Percentiles rank a stretch among this genome's conserved stretches.
Conservation (phyloP, 2,329 filamentous ascomycete species). For the Microdochium trichocladiopsis region DNA sequence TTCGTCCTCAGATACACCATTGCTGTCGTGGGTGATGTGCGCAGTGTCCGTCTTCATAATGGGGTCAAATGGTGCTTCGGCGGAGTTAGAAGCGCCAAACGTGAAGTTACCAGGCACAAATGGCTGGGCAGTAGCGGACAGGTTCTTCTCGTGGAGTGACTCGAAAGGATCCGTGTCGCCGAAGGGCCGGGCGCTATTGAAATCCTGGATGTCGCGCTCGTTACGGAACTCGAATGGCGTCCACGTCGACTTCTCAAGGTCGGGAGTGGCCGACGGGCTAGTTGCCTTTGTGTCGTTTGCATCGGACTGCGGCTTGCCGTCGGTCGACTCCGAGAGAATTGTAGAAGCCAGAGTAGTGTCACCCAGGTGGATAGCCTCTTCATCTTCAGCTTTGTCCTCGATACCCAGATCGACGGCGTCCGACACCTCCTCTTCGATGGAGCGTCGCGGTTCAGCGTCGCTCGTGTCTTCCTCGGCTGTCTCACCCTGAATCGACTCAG, state of each 20-base stretch:
- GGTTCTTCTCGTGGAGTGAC: constrained; percentile 39
- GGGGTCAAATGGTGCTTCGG: constrained; percentile 17
- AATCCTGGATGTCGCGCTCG: constrained; percentile 37
- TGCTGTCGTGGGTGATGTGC: not conserved
- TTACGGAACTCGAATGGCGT: constrained; percentile 55
- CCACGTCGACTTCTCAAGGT: constrained; percentile 44
- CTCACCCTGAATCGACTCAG: constrained; percentile 14
- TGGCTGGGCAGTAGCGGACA: constrained; percentile 65
- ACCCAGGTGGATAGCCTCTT: constrained; percentile 31
- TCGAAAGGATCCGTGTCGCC: constrained; percentile 32
- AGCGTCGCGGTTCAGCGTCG: not conserved
- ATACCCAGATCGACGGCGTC: constrained; percentile 11
- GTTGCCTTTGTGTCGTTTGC: constrained; percentile 35
- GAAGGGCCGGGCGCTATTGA: constrained; percentile 44
- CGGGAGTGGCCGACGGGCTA: constrained; percentile 42
- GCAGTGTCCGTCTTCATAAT: constrained; percentile 12
- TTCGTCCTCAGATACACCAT: not conserved
- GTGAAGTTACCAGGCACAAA: constrained; percentile 45
- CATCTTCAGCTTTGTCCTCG: constrained; percentile 28
- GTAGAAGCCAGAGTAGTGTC: constrained; percentile 50
- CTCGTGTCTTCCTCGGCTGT: not conserved
- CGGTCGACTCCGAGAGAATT: constrained; percentile 42
- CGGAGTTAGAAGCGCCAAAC: constrained; percentile 23
- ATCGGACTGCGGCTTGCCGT: constrained; percentile 30
- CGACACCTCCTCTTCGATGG: not conserved